These are phyloP conservation scores for Moringa oleifera DNA, from an alignment of 345 rosid genomes.

Conservation along the genomic window DNA sequence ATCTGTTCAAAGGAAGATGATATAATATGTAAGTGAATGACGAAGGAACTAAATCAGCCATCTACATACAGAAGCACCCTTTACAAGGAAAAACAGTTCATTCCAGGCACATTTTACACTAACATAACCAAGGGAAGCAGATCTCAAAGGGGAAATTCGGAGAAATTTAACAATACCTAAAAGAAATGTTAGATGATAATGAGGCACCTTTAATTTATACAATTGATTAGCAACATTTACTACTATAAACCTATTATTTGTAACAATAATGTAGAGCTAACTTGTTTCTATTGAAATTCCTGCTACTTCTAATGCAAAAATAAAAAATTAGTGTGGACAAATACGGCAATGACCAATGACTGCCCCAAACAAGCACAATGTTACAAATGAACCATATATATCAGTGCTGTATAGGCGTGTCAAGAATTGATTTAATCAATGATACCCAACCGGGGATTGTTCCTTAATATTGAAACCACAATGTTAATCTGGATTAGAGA, in stretches of 20 bases:
- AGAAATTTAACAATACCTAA: background rate
- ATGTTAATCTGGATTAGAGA: background rate
- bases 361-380: background rate
- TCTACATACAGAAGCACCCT: background rate
- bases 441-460: too few species aligned
- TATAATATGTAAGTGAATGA: background rate
- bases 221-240: background rate
- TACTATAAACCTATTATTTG: background rate
- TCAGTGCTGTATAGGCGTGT: background rate
- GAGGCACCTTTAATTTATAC: background rate
- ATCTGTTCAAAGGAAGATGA: slow-evolving; percentile 47
- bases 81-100: background rate
- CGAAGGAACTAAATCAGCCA: background rate
- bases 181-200: too few species aligned
- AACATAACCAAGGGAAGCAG: background rate
- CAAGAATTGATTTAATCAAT: background rate
- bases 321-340: background rate
- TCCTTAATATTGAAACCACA: too few species aligned
- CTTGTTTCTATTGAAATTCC: background rate
- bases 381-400: too few species aligned
- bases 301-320: background rate
- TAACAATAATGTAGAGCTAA: background rate
- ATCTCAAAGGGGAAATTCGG: background rate
- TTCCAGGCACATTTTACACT: too few species aligned
- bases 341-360: background rate